Conservation (phyloP, 202 grass and related monocot genomes). For the Tripidium arundinaceum region DNA sequence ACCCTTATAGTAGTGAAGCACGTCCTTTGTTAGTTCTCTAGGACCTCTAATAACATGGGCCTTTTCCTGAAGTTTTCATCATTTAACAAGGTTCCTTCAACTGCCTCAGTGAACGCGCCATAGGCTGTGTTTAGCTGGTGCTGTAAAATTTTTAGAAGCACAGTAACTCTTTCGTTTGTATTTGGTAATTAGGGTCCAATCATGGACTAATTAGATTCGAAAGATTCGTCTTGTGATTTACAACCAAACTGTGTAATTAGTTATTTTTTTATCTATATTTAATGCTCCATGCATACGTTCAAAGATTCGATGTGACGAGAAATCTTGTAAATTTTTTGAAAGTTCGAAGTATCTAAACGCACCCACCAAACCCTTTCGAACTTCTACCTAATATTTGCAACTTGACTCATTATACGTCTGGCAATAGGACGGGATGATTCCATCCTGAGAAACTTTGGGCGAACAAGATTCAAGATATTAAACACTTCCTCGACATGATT, state of each 20-base stretch:
- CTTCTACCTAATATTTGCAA: conserved; percentile 54
- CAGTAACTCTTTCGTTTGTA: too few relatives aligned
- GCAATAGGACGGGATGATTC: conserved; percentile 62
- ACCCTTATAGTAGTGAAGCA: conserved; percentile 97
- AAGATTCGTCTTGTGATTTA: too few relatives aligned
- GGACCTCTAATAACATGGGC: conserved; percentile 79
- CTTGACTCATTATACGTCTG: conserved; percentile 76
- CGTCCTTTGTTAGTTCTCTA: conserved; percentile 83
- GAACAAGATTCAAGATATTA: conserved; percentile 92
- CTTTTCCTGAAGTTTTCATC: conserved; percentile 72
- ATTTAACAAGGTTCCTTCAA: conserved; percentile 69
- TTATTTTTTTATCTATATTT: too few relatives aligned
- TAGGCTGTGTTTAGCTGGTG: too few relatives aligned
- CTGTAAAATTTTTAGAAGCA: too few relatives aligned
- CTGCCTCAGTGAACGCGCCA: conserved; percentile 52
- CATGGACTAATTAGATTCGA: too few relatives aligned
- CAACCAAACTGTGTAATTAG: too few relatives aligned
- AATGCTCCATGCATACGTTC: too few relatives aligned
- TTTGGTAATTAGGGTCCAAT: too few relatives aligned
- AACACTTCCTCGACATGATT: conserved; percentile 88
- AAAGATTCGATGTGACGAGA: too few relatives aligned
- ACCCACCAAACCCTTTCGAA: conserved; percentile 40
- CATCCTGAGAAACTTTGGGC: conserved; percentile 88
- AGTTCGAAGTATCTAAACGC: too few relatives aligned
- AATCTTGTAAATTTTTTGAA: too few relatives aligned